These are phyloP conservation scores for Colletotrichum sp. DNA, from an alignment of 2,329 filamentous ascomycete genomes.

Conservation along the genomic window DNA sequence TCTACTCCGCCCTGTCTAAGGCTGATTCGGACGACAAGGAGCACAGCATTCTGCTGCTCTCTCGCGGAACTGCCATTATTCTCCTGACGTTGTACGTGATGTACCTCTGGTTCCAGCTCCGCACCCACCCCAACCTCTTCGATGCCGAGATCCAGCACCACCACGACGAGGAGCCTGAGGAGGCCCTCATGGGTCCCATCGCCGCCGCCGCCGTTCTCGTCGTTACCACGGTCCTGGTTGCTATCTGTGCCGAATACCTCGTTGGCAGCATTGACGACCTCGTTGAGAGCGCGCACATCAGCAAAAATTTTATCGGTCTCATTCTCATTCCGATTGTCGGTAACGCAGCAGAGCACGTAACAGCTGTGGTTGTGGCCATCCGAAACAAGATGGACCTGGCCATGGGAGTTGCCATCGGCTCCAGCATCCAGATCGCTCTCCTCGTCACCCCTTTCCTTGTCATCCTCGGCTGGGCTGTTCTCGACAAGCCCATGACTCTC, in stretches of 20 bases:
- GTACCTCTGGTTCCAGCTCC: conserved; percentile 80
- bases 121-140: conserved; percentile 76
- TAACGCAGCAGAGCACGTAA: conserved; percentile 83
- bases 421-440: conserved; percentile 82
- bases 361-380: conserved; percentile 78
- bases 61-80: conserved; percentile 78
- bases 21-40: conserved; percentile 45
- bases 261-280: conserved; percentile 78
- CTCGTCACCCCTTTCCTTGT: conserved; percentile 83
- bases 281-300: conserved; percentile 73
- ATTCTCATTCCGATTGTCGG: conserved; percentile 82
- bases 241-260: conserved; percentile 78
- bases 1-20: conserved; percentile 68
- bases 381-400: conserved; percentile 79
- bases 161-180: conserved; percentile 40
- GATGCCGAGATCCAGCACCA: conserved; percentile 52
- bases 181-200: conserved; percentile 64
- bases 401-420: conserved; percentile 82
- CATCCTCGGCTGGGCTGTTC: conserved; percentile 78
- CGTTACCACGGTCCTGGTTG: conserved; percentile 71
- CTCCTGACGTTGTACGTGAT: conserved; percentile 76
- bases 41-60: conserved; percentile 71
- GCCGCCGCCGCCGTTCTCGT: conserved; percentile 72
- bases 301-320: conserved; percentile 81
- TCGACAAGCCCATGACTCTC: conserved; percentile 74